Evolutionary conservation across 2,329 filamentous ascomycete genomes (phyloP).

Genomic region (Pseudocercospora crystallina): DNA sequence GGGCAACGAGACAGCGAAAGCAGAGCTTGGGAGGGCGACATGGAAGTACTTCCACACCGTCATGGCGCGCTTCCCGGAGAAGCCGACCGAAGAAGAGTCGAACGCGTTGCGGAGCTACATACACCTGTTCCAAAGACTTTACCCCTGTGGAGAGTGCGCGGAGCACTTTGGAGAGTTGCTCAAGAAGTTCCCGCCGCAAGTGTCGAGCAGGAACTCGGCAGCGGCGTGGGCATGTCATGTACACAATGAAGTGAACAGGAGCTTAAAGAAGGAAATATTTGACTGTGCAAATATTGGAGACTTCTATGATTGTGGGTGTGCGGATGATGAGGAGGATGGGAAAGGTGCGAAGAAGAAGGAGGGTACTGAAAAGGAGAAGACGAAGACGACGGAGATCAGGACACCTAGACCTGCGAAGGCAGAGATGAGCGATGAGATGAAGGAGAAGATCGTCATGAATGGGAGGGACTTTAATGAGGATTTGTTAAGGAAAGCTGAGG

Average conservation of each 20-base stretch:
- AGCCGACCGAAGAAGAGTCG: conserved; percentile 60
- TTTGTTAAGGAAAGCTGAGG: conserved; percentile 13
- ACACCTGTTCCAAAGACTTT: conserved; percentile 63
- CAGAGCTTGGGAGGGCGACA: conserved; percentile 63
- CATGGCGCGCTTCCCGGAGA: conserved; percentile 65
- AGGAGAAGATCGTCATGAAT: conserved; percentile 31
- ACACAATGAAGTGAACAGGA: conserved; percentile 65
- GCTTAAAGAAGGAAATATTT: conserved; percentile 60
- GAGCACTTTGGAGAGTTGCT: conserved; percentile 62
- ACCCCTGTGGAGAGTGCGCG: conserved; percentile 67
- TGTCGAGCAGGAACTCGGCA: conserved; percentile 60
- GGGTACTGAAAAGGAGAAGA: conserved; percentile 9
- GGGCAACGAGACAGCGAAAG: conserved; percentile 78
- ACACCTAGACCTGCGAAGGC: conserved; percentile 21
- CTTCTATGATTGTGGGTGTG: conserved; percentile 67
- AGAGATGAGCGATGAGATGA: conserved; percentile 30
- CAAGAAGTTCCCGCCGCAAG: conserved; percentile 63
- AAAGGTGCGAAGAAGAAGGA: conserved; percentile 5
- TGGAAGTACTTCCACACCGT: conserved; percentile 69
- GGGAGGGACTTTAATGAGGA: conserved; percentile 34
- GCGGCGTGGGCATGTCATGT: conserved; percentile 67
- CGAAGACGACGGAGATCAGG: conserved; percentile 11
- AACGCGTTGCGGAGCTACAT: conserved; percentile 60
- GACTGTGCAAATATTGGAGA: conserved; percentile 65
- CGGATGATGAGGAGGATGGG: conserved; percentile 46